phyloP scores from a whole-genome alignment of 331 rosid species.

The Saraca asoca region DNA sequence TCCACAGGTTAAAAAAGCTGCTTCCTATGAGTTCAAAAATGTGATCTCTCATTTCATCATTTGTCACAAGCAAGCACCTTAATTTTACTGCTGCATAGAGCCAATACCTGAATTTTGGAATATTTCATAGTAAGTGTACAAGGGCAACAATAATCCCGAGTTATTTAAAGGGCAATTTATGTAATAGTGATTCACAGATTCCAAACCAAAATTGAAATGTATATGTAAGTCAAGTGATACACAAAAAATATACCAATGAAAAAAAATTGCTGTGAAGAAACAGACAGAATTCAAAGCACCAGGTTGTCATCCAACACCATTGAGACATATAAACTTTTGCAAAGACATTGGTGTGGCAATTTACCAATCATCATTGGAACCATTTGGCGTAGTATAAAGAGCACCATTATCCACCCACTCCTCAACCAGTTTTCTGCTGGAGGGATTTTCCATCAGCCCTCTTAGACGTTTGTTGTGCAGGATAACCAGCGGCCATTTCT shows the following conservation, averaged over 20 bases:
- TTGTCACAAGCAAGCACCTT: conserved; percentile 84
- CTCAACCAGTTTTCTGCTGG: conserved; percentile 56
- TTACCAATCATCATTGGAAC: conserved; percentile 97
- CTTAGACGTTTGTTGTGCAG: conserved; percentile 71
- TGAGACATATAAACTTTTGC: background rate
- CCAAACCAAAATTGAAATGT: conserved; percentile 20
- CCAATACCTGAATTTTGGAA: conserved; percentile 70
- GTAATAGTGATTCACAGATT: conserved; percentile 19
- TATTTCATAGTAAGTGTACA: conserved; percentile 1
- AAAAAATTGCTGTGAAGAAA: conserved; percentile 8
- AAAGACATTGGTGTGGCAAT: conserved; percentile 19
- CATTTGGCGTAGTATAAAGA: conserved; percentile 79
- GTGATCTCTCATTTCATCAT: conserved; percentile 97
- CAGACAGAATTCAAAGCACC: conserved; percentile 24
- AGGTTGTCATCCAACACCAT: background rate
- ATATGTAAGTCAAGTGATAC: conserved; percentile 9
- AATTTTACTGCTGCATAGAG: conserved; percentile 85
- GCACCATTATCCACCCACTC: conserved; percentile 77
- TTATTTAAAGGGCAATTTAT: background rate
- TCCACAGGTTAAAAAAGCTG: conserved; percentile 84
- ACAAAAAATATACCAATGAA: background rate
- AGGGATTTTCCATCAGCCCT: conserved; percentile 67
- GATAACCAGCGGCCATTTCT: conserved; percentile 84
- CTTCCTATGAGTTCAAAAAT: conserved; percentile 87
- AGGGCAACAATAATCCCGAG: conserved; percentile 1